Base-by-base conservation (phyloP, 805 yeast species). In the Candida vartiovaarae region DNA sequence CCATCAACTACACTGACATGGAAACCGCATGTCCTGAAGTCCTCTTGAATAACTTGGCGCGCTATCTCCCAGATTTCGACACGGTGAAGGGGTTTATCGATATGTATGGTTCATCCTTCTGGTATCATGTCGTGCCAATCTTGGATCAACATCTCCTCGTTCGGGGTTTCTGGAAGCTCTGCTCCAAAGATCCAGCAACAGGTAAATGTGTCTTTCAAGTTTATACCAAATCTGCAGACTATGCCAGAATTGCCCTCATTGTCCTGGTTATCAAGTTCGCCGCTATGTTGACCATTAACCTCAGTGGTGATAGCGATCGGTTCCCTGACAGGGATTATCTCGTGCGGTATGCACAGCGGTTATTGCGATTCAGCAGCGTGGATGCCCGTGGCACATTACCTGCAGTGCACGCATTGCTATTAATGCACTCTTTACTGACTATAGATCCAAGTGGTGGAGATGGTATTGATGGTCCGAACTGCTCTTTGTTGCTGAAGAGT, bases 401-500 rank as follows among this genome's bases (percentile, higher is more conserved):
- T 2, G 47, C 59, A 2, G 32, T 57, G 28, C 62, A 56, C 34
- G 43, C 60, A 0, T 26, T 53, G 33, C 40, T 55, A 2, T 20
- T 56, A 7, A 26, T 51, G 4, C 30, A 28, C 9, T 28, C 30
- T 28, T 45, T 47, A 24, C 48, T 47, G 10, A 11, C 53, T 8
- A 26, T 52, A 4, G 49, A 51, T 29, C 60, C 60, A 3, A 10
- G 38, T 4, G 55, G 52, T 39, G 47, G 45, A 15, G 57, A 52
- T 43, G 57, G 53, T 23, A 56, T 57, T 24, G 59, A 52, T 45
- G 54, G 53, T 23, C 41, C 49, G 8, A 47, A 50, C 26, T 48
- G 50, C 10, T 25, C 45, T 0, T 25, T 55, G 41, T 7, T 46
- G 1, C 42, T 52, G 30, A 54, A 40, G 29, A 27, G 42, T 1